Percentiles rank a stretch among this genome's conserved stretches.
phyloP scores from a whole-genome alignment of 2,329 filamentous ascomycete species.

The Claviceps paspali region DNA sequence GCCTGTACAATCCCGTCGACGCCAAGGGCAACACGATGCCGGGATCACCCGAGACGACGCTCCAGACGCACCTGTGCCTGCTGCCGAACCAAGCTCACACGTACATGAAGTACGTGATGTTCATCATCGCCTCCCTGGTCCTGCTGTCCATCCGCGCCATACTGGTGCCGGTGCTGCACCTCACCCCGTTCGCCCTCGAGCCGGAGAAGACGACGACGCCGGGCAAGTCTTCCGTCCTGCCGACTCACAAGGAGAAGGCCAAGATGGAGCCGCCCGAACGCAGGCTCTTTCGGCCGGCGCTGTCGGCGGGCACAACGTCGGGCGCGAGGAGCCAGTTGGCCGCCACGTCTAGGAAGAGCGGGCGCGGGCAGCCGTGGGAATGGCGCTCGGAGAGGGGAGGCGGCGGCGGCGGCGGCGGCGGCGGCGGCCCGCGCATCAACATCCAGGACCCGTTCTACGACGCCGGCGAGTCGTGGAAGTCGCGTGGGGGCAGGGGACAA shows the following conservation, averaged over 20 bases:
- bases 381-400: constrained; percentile 26
- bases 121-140: constrained; percentile 39
- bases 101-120: constrained; percentile 60
- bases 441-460: constrained; percentile 29
- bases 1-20: constrained; percentile 83
- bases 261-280: constrained; percentile 30
- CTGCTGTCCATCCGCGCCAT: constrained; percentile 38
- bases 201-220: constrained; percentile 13
- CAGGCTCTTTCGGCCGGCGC: constrained; percentile 3
- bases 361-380: constrained; percentile 21
- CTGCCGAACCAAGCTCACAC: constrained; percentile 77
- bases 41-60: constrained; percentile 35
- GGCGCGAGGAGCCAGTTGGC: constrained; percentile 9
- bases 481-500: constrained; percentile 14
- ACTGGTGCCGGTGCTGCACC: constrained; percentile 37
- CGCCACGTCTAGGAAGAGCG: constrained; percentile 4
- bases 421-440: constrained; percentile 35
- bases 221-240: constrained; percentile 14
- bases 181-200: constrained; percentile 38
- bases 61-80: constrained; percentile 83
- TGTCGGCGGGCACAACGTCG: constrained; percentile 6
- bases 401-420: constrained; percentile 20
- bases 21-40: constrained; percentile 32
- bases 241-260: constrained; percentile 37
- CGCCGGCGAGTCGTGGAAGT: constrained; percentile 20